Evolutionary conservation across 139 green algal species (phyloP).

Genomic region (Auxenochlorella pyrenoidosa): DNA sequence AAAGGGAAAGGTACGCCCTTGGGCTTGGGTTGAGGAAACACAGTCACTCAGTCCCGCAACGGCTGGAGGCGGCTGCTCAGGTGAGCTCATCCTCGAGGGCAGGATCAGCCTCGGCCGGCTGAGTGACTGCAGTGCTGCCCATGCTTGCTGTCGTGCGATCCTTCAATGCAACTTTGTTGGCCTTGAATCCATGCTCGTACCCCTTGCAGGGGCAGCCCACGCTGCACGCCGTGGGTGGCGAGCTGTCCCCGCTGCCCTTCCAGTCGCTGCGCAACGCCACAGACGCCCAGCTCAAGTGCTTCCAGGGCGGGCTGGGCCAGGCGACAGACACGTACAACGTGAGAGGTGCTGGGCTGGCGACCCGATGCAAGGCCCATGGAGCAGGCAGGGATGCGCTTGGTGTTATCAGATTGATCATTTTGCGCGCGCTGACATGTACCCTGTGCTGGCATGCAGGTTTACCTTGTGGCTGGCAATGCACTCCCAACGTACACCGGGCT

Average conservation of each 20-base stretch:
- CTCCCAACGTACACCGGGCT: constrained; percentile 43
- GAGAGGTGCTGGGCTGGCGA: too few species aligned
- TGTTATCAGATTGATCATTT: too few species aligned
- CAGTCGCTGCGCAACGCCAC: constrained; percentile 26
- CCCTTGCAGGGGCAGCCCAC: neutral
- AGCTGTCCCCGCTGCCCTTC: constrained; percentile 42
- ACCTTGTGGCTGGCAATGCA: constrained; percentile 41
- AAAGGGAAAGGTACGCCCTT: neutral
- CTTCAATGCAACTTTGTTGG: neutral
- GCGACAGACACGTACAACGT: constrained; percentile 39
- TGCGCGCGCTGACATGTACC: too few species aligned
- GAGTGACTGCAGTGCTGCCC: neutral
- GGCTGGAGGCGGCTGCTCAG: too few species aligned
- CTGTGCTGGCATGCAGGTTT: constrained; percentile 28
- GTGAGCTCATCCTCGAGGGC: too few species aligned
- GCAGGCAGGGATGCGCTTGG: too few species aligned
- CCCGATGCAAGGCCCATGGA: too few species aligned
- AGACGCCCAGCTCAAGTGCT: constrained; percentile 21
- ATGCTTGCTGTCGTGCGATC: neutral
- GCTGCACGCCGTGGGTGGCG: constrained; percentile 4
- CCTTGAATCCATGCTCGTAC: neutral
- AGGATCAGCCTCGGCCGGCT: too few species aligned
- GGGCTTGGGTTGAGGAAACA: too few species aligned
- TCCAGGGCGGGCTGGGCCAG: constrained; percentile 37
- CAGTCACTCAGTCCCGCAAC: too few species aligned